phyloP scores from a whole-genome alignment of 2,329 filamentous ascomycete genomes.

The Neonectria magnoliae region DNA sequence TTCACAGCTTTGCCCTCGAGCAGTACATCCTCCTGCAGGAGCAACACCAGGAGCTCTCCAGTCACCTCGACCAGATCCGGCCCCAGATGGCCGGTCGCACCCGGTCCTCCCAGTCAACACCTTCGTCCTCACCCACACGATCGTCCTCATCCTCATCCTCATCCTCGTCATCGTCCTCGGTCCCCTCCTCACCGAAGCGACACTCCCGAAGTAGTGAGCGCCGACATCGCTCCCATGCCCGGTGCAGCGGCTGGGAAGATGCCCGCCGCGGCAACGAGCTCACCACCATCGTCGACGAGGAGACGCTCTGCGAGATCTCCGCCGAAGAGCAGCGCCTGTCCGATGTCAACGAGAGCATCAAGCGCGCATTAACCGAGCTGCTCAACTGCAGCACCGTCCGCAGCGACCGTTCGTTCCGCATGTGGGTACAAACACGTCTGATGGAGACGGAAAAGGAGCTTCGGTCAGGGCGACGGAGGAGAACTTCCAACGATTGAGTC shows the following conservation, averaged over 20 bases:
- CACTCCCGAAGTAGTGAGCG: constrained; percentile 49
- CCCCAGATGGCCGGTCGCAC: constrained; percentile 48
- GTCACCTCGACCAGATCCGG: constrained; percentile 62
- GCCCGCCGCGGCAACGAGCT: constrained; percentile 41
- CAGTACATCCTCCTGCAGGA: constrained; percentile 64
- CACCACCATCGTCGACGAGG: constrained; percentile 58
- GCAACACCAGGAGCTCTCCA: constrained; percentile 63
- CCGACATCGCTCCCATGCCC: constrained; percentile 42
- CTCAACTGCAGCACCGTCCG: constrained; percentile 68
- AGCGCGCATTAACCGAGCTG: constrained; percentile 68
- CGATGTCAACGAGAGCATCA: constrained; percentile 69
- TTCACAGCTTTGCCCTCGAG: constrained; percentile 61
- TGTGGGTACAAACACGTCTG: constrained; percentile 67
- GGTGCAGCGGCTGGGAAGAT: constrained; percentile 49
- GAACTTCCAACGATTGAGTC: constrained; percentile 50
- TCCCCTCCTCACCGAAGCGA: constrained; percentile 56
- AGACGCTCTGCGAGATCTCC: constrained; percentile 59
- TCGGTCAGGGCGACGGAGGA: constrained; percentile 61
- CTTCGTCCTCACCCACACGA: constrained; percentile 69
- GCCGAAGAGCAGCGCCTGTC: constrained; percentile 64
- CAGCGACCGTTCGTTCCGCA: constrained; percentile 61
- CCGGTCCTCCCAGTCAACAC: constrained; percentile 57
- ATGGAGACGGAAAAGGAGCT: constrained; percentile 71
- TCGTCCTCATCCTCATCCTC: constrained; percentile 55
- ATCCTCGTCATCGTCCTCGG: constrained; percentile 49